Base-by-base conservation (phyloP, 2,329 filamentous ascomycete species). In the Sordariomycetes sp. region DNA sequence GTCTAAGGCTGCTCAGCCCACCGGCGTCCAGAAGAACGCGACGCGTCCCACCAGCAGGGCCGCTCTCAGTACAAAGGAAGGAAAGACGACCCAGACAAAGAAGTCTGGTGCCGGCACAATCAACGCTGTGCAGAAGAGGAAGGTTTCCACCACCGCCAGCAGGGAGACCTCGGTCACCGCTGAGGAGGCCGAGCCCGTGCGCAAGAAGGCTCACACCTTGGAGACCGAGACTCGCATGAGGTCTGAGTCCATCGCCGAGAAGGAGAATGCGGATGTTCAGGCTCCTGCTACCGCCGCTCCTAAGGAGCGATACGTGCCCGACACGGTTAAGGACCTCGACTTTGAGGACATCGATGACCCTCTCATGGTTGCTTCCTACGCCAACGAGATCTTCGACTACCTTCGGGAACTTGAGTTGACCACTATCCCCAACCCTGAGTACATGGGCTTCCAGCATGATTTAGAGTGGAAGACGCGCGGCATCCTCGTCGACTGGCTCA, bases 381-480 rank as follows among this genome's bases (percentile, higher is more conserved):
- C 94, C 32, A 82, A 82, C 39, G 92, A 98, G 54, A 96, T 98
- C 53, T 96, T 96, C 54, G 87, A 95, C 46, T 96, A 98, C 60
- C 74, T 96, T 44, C 81, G 79, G 50, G 80, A 93, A 48, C 75
- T 96, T 17, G 92, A 98, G 63, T 68, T 63, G 70, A 56, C 86
- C 69, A 59, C 78, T 0, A 59, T 88, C 53, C 87, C 90, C 46
- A 95, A 96, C 62, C 81, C 87, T 14, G 68, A 92, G 42, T 98
- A 98, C 68, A 98, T 98, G 79, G 75, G 83, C 33, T 85, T 90
- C 61, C 92, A 98, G 56, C 83, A 85, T 43, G 87, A 95, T 48
- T 71, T 98, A 10, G 90, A 95, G 59, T 98, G 92, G 92, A 94
- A 94, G 73, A 95, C 94, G 66, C 86, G 92, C 48, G 90, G 88